These are phyloP conservation scores for Myriosclerotinia scirpicola DNA, from an alignment of 2,329 filamentous ascomycete genomes.

Conservation along the genomic window DNA sequence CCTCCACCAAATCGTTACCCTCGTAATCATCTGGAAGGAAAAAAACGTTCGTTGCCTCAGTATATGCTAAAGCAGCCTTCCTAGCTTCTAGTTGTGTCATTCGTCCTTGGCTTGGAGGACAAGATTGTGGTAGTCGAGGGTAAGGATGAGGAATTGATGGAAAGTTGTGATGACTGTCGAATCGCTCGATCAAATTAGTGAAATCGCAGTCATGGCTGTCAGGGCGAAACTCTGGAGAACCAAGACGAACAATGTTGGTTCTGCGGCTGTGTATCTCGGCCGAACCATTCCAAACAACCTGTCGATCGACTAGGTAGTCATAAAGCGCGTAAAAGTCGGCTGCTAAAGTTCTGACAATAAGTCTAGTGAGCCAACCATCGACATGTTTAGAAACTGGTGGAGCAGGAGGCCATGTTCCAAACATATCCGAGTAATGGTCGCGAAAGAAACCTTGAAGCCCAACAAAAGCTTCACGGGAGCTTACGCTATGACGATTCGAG, in stretches of 20 bases:
- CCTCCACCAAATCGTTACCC: constrained; percentile 55
- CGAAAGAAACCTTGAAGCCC: constrained; percentile 61
- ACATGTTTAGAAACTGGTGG: constrained; percentile 44
- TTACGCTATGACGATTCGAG: constrained; percentile 40
- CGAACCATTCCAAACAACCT: constrained; percentile 63
- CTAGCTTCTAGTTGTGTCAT: constrained; percentile 34
- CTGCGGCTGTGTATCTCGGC: constrained; percentile 62
- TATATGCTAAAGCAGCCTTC: constrained; percentile 51
- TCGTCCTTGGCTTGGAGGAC: constrained; percentile 35
- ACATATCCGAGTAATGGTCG: constrained; percentile 55
- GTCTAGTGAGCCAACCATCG: constrained; percentile 61
- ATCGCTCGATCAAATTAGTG: constrained; percentile 65
- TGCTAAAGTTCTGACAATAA: constrained; percentile 57
- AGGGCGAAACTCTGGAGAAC: constrained; percentile 50
- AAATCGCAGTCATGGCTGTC: constrained; percentile 53
- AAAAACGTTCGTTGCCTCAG: constrained; percentile 60
- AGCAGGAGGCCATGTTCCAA: constrained; percentile 62
- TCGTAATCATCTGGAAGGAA: constrained; percentile 54
- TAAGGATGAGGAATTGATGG: constrained; percentile 69
- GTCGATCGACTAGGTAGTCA: constrained; percentile 67
- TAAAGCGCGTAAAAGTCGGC: constrained; percentile 68
- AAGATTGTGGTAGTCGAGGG: constrained; percentile 59
- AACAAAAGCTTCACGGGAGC: constrained; percentile 51
- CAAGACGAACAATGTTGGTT: constrained; percentile 60
- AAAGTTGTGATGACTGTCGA: constrained; percentile 61